phyloP scores from a whole-genome alignment of 148 eudicot genomes.

The Nepenthes mirabilis region DNA sequence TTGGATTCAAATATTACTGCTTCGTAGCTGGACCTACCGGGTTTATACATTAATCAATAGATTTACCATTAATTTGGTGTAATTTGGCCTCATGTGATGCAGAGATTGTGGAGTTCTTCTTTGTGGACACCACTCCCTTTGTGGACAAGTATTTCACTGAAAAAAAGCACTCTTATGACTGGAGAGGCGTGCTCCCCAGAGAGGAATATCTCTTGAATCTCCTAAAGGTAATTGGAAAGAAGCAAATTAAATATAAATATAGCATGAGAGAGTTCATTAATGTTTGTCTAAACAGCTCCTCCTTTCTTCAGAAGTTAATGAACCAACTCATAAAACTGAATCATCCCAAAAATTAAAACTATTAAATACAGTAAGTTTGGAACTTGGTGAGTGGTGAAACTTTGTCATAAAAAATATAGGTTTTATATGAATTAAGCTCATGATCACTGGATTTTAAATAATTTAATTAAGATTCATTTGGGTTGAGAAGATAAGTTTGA shows the following conservation, averaged over 20 bases:
- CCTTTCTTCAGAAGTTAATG: neutral
- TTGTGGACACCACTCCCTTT: slow-evolving; percentile 76
- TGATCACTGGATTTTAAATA: too few species aligned
- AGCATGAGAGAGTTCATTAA: neutral
- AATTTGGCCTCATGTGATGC: slow-evolving; percentile 6
- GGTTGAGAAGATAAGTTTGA: too few species aligned
- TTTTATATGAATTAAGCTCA: too few species aligned
- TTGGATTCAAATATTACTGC: too few species aligned
- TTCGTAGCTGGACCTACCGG: too few species aligned
- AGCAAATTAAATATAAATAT: neutral
- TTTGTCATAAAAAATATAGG: too few species aligned
- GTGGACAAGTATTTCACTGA: slow-evolving; percentile 41
- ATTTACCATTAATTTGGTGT: neutral
- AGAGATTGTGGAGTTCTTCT: slow-evolving; percentile 61
- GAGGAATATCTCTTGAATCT: slow-evolving; percentile 27
- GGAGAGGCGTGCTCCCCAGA: slow-evolving; percentile 54
- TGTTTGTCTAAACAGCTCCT: neutral
- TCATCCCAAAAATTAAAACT: too few species aligned
- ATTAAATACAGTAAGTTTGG: too few species aligned
- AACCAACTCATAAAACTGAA: too few species aligned
- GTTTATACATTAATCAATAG: neutral
- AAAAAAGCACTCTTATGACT: slow-evolving; percentile 44
- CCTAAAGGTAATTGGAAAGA: slow-evolving; percentile 23
- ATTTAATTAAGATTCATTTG: too few species aligned
- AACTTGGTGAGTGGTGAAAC: too few species aligned